Evolutionary conservation across 2,329 filamentous ascomycete genomes (phyloP), one percentile per base, ranked within the genome.

Genomic region (Didymella segeticola): DNA sequence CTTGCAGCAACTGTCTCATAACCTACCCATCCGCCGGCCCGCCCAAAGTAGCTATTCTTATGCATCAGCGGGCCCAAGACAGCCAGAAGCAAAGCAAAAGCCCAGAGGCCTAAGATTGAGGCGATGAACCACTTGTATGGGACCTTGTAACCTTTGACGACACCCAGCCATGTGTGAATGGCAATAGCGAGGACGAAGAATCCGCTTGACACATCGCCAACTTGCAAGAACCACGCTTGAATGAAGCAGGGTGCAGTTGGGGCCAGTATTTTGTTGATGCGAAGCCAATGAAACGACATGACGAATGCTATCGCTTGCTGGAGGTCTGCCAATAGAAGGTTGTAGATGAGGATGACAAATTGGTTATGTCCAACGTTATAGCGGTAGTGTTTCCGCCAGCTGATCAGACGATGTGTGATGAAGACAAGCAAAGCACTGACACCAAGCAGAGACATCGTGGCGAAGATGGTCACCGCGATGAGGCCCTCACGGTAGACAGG

Each of bases 141-240:
- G 60, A 82, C 57, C 45, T 79, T 79, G 38, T 74, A 75, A 9
- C 80, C 79, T 58, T 77, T 75, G 8, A 81, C 75, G 7, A 83
- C 77, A 7, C 79, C 72, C 48, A 80, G 58, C 66, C 80, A 82
- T 0, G 81, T 84, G 56, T 83, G 81, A n/a, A 82, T 66, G 10
- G 81, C 81, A 61, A 83, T 83, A 9, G 80, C 78, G 5, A 83
- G 69, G 43, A 83, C 78, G 60, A 83, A 82, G 46, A 83, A 73
- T n/a, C 80, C 80, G 60, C 79, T 79, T 5, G 78, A 72, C 5
- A 82, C 76, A 56, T 83, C 81, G 22, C 81, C 82, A 38, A 82
- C 74, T 47, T 83, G 80, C 4, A 83, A 66, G 58, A 82, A 79
- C 66, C 81, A 77, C 2, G 76, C 82, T 57, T 84, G 81, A 1